phyloP scores from a whole-genome alignment of 768 basidiomycete species.

The Leccinum arenicola region DNA sequence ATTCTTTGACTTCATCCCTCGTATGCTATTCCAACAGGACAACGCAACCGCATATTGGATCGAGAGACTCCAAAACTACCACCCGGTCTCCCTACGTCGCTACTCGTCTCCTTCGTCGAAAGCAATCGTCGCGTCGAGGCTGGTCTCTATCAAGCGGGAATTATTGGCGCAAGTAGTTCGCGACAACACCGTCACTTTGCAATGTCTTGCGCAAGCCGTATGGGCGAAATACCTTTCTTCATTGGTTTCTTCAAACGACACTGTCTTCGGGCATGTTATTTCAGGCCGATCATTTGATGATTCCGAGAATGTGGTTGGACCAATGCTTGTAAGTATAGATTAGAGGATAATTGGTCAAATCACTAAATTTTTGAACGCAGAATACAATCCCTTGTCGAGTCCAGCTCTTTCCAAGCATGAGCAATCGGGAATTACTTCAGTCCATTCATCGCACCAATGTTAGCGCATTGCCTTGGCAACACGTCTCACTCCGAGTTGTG shows the following conservation, averaged over 20 bases:
- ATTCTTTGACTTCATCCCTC: slow-evolving; percentile 38
- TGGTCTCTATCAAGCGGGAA: slow-evolving; percentile 11
- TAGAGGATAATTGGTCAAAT: not conserved
- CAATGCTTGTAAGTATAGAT: slow-evolving; percentile 39
- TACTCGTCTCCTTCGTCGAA: slow-evolving; percentile 10
- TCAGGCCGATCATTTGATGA: slow-evolving; percentile 42
- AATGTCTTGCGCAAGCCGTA: slow-evolving; percentile 35
- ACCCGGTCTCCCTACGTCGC: slow-evolving; percentile 19
- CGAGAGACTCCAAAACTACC: slow-evolving; percentile 24
- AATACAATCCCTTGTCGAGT: slow-evolving; percentile 47
- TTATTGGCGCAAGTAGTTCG: slow-evolving; percentile 14
- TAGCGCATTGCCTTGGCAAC: slow-evolving; percentile 42
- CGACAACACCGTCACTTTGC: slow-evolving; percentile 32
- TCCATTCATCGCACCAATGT: slow-evolving; percentile 39
- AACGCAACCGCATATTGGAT: slow-evolving; percentile 40
- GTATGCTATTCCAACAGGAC: slow-evolving; percentile 37
- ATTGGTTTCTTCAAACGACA: slow-evolving; percentile 27
- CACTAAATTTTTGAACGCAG: slow-evolving; percentile 21
- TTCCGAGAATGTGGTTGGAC: slow-evolving; percentile 45
- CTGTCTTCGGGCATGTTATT: slow-evolving; percentile 46
- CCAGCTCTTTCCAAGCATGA: slow-evolving; percentile 21
- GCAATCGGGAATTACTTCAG: slow-evolving; percentile 35
- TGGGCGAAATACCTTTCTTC: slow-evolving; percentile 28
- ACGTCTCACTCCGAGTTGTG: slow-evolving; percentile 42
- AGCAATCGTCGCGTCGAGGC: slow-evolving; percentile 11